Conservation (phyloP, 1,284 basidiomycete species). For the Psilocybe mexicana region DNA sequence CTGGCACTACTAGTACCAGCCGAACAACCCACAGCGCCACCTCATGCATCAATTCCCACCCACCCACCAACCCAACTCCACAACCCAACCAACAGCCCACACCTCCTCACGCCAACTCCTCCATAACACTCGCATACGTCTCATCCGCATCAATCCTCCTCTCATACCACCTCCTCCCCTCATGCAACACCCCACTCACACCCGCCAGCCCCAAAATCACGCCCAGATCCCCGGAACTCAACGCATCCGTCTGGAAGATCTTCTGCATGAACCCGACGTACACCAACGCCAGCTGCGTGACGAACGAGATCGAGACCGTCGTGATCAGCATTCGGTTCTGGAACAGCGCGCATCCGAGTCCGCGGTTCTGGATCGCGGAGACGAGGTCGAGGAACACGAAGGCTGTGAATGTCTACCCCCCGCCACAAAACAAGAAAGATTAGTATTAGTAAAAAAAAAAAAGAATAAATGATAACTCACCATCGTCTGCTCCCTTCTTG, state of each 20-base stretch:
- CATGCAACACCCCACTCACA: slow-evolving; percentile 75
- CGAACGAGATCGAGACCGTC: slow-evolving; percentile 83
- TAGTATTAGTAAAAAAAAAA: background rate
- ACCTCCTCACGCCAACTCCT: slow-evolving; percentile 34
- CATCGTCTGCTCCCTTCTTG: slow-evolving; percentile 91
- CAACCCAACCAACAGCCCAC: background rate
- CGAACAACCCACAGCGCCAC: background rate
- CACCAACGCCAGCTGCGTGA: slow-evolving; percentile 83
- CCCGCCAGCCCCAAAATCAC: slow-evolving; percentile 74
- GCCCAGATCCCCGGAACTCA: slow-evolving; percentile 69
- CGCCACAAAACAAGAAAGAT: background rate
- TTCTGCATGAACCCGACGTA: slow-evolving; percentile 91
- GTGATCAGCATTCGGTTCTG: slow-evolving; percentile 89
- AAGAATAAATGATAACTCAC: slow-evolving; percentile 43
- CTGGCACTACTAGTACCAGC: too few species aligned
- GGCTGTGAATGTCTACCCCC: slow-evolving; percentile 84
- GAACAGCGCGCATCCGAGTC: slow-evolving; percentile 75
- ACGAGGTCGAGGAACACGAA: slow-evolving; percentile 98
- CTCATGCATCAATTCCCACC: background rate
- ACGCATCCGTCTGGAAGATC: slow-evolving; percentile 91
- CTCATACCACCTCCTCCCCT: slow-evolving; percentile 81
- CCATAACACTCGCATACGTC: slow-evolving; percentile 35
- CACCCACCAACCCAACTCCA: background rate
- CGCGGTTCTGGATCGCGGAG: slow-evolving; percentile 93
- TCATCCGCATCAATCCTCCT: slow-evolving; percentile 36